Conservation (phyloP, 257 asterid species). For the Scutellaria barbata region DNA sequence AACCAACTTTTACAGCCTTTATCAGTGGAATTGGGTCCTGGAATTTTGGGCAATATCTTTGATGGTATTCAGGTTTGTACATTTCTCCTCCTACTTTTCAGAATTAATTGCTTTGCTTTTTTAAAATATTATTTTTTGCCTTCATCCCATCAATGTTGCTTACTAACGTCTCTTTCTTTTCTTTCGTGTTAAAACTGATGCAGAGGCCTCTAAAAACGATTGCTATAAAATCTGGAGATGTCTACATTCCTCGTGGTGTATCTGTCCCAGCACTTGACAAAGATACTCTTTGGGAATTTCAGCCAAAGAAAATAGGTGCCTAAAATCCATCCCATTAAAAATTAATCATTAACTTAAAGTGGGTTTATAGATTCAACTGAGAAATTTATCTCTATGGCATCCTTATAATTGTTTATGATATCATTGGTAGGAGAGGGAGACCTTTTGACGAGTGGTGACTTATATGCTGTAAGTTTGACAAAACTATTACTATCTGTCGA, state of each 20-base stretch:
- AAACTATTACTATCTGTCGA: constrained; percentile 21
- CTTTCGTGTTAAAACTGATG: constrained; percentile 31
- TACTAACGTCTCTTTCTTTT: constrained; percentile 25
- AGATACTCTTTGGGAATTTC: constrained; percentile 94
- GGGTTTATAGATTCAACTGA: not conserved
- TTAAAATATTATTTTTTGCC: not conserved
- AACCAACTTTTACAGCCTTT: constrained; percentile 65
- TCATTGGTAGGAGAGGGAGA: constrained; percentile 89
- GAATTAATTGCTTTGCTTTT: constrained; percentile 14
- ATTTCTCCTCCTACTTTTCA: no score
- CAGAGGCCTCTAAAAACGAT: constrained; percentile 99
- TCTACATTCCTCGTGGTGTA: constrained; percentile 98
- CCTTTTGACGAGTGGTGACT: constrained; percentile 89
- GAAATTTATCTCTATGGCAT: constrained; percentile 11
- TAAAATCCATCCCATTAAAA: constrained; percentile 9
- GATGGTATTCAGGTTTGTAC: constrained; percentile 91
- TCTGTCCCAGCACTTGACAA: constrained; percentile 99
- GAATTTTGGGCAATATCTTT: constrained; percentile 91
- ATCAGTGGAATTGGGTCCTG: constrained; percentile 97
- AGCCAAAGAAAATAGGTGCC: constrained; percentile 87
- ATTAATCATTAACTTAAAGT: no score
- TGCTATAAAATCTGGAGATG: constrained; percentile 95
- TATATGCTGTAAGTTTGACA: constrained; percentile 81
- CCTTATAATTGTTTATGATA: constrained; percentile 25
- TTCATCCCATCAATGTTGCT: constrained; percentile 12